phyloP scores from a whole-genome alignment of 306 rosid species.

The Vigna reflexopilosa region DNA sequence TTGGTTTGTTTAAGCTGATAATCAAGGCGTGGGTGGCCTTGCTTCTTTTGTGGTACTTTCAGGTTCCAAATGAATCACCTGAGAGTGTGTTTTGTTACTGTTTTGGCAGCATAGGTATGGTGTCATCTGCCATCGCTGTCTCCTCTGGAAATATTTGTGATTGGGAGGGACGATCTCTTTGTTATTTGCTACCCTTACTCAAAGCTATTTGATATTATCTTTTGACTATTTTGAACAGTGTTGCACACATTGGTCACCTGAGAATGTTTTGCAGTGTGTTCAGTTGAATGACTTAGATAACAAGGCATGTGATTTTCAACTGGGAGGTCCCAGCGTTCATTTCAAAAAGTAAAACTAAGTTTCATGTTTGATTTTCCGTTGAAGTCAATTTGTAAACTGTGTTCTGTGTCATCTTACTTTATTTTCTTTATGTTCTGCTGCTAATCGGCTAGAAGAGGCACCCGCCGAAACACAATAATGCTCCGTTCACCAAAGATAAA shows the following conservation, averaged over 20 bases:
- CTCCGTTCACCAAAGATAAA: neutral
- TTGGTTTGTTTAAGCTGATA: slow-evolving; percentile 25
- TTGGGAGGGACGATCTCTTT: neutral
- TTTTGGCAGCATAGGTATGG: neutral
- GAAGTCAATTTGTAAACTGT: neutral
- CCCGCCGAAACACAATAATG: neutral
- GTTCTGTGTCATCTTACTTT: neutral
- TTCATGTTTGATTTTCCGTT: neutral
- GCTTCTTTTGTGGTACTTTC: slow-evolving; percentile 25
- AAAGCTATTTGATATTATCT: slow-evolving; percentile 8
- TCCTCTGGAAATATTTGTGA: slow-evolving; percentile 11
- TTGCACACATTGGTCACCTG: neutral
- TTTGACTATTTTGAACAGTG: neutral
- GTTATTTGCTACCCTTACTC: neutral
- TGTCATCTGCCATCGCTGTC: slow-evolving; percentile 2
- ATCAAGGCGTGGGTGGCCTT: slow-evolving; percentile 26
- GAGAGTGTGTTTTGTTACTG: neutral
- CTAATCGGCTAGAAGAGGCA: no score
- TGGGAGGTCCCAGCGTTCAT: neutral
- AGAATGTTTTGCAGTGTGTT: neutral
- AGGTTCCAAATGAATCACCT: neutral
- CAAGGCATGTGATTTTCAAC: neutral
- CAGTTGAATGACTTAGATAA: neutral
- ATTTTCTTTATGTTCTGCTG: no score
- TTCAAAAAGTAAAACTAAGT: neutral